These are phyloP conservation scores for Ganoderma sp. DNA, from an alignment of 1,284 basidiomycete species.

Conservation along the genomic window DNA sequence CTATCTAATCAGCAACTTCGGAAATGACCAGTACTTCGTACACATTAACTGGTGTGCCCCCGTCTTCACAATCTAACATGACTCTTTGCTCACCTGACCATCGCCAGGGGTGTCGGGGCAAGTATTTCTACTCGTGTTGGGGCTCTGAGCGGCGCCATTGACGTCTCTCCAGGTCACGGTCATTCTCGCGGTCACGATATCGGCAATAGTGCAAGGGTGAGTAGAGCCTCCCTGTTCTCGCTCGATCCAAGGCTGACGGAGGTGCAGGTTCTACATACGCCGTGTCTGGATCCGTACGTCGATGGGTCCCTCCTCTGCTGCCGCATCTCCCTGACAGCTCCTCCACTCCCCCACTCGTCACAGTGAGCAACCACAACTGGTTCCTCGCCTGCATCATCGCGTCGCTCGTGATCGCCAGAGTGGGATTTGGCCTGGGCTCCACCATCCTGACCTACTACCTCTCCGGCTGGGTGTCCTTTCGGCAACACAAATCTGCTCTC, in stretches of 20 bases:
- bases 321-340: not conserved
- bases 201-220: conserved; percentile 27
- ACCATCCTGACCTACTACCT: conserved; percentile 23
- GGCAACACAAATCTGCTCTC: conserved; percentile 18
- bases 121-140: not conserved
- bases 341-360: no score
- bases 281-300: conserved; percentile 31
- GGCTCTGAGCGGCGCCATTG: not conserved
- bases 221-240: not conserved
- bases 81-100: not conserved
- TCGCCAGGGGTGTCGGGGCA: conserved; percentile 25
- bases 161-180: conserved; percentile 18
- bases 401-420: conserved; percentile 17
- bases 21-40: conserved; percentile 18
- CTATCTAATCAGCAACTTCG: conserved; percentile 26
- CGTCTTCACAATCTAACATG: not conserved
- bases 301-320: not conserved
- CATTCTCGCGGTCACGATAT: conserved; percentile 22
- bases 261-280: conserved; percentile 25
- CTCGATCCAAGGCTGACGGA: not conserved
- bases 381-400: conserved; percentile 20
- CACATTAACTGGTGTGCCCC: conserved; percentile 24
- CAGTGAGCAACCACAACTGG: conserved; percentile 27
- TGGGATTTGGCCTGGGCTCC: conserved; percentile 26
- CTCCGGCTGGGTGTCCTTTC: conserved; percentile 20